A percentile compares a stretch with the other conserved stretches of the same genome.
Evolutionary conservation across 176 grass and related monocot species (phyloP).

Genomic region (Carex parvula): DNA sequence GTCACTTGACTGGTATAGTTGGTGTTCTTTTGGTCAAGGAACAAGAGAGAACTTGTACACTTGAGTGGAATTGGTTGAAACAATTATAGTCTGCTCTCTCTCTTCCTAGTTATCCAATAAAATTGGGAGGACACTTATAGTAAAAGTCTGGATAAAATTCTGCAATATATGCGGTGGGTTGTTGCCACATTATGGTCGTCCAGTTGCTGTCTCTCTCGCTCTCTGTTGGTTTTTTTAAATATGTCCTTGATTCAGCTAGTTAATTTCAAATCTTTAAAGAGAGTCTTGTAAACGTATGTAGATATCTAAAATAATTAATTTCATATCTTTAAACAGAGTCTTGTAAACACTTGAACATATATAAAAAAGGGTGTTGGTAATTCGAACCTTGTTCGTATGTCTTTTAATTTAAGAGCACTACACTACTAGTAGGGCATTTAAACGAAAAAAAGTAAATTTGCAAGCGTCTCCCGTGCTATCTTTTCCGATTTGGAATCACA

Average conservation of each 20-base stretch:
- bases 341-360: not conserved
- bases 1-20: not conserved
- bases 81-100: not conserved
- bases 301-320: not conserved
- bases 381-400: not conserved
- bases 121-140: too few relatives aligned
- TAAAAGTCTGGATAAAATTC: conserved; percentile 17
- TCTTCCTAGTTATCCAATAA: not conserved
- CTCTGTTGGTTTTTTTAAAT: not conserved
- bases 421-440: not conserved
- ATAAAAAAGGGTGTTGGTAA: not conserved
- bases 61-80: not conserved
- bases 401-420: not conserved
- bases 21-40: not conserved
- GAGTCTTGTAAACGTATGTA: not conserved
- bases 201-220: not conserved
- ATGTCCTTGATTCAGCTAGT: not conserved
- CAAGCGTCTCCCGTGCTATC: not conserved
- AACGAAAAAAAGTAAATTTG: not conserved
- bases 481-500: not conserved
- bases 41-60: not conserved
- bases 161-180: not conserved
- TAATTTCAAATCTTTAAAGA: not conserved
- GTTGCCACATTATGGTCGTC: not conserved
- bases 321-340: not conserved